Evolutionary conservation across 148 eudicot genomes (phyloP).

Genomic region (Cornus suecica): DNA sequence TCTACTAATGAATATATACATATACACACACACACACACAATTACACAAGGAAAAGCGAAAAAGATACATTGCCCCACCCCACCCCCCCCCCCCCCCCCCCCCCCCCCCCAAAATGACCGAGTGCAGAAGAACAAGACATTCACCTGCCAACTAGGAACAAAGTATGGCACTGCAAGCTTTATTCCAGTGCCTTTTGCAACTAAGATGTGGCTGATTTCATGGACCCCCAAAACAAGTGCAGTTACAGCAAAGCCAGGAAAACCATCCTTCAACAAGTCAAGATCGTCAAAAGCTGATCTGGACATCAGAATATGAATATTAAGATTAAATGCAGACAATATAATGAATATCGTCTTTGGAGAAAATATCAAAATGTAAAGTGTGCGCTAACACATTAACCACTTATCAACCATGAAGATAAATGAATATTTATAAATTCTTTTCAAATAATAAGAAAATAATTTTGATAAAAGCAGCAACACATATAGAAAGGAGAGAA

Average conservation of each 20-base stretch:
- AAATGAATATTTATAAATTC: too few relatives aligned
- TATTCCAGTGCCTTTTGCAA: constrained; percentile 65
- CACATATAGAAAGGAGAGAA: not conserved
- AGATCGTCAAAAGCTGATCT: constrained; percentile 82
- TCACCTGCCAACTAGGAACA: constrained; percentile 99
- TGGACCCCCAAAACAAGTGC: constrained; percentile 80
- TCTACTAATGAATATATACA: too few relatives aligned
- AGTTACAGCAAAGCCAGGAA: constrained; percentile 92
- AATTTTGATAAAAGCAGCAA: not conserved
- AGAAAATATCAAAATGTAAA: not conserved
- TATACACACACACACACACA: not conserved
- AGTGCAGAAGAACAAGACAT: constrained; percentile 1
- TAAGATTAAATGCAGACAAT: not conserved
- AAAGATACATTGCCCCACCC: too few relatives aligned
- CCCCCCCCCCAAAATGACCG: not conserved
- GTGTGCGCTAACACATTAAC: not conserved
- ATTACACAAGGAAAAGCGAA: too few relatives aligned
- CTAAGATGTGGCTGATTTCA: constrained; percentile 82
- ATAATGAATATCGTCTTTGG: not conserved
- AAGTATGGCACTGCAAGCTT: constrained; percentile 87
- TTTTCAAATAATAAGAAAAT: not conserved
- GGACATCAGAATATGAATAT: constrained; percentile 27
- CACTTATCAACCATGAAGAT: not conserved
- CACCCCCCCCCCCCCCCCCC: not conserved
- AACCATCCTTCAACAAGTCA: constrained; percentile 73